These are phyloP conservation scores for Metschnikowia baotianmanensis DNA, from an alignment of 805 yeast genomes.

Conservation along the genomic window DNA sequence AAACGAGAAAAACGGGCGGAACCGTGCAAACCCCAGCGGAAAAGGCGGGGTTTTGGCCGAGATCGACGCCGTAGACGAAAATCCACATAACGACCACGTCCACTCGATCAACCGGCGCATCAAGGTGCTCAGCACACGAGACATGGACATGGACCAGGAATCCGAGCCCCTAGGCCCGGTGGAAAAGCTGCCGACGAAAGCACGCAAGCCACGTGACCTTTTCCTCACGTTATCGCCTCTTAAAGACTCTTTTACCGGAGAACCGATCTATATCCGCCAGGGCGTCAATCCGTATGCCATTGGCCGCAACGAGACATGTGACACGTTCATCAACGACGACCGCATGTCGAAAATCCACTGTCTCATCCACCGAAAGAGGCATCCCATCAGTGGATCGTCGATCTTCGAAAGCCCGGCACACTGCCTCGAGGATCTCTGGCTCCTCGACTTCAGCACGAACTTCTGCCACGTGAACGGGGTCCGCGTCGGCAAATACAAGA, in stretches of 20 bases:
- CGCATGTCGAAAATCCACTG: conserved; percentile 87
- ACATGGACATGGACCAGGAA: no score
- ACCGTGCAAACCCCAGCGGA: no score
- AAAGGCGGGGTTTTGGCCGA: no score
- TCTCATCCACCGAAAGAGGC: conserved; percentile 58
- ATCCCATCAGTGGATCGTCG: conserved; percentile 48
- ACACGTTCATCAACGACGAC: conserved; percentile 63
- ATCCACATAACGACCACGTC: neutral
- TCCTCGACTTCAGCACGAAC: conserved; percentile 76
- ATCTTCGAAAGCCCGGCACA: conserved; percentile 71
- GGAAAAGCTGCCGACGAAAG: neutral
- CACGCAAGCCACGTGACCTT: conserved; percentile 50
- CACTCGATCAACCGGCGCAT: neutral
- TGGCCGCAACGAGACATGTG: conserved; percentile 68
- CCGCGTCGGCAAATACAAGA: conserved; percentile 59
- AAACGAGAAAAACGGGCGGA: neutral
- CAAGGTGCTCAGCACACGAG: neutral
- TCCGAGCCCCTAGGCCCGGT: no score
- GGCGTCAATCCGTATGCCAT: conserved; percentile 65
- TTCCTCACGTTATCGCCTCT: conserved; percentile 60
- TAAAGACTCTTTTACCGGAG: conserved; percentile 42
- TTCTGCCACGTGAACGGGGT: conserved; percentile 68
- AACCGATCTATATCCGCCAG: conserved; percentile 59
- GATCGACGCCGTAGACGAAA: neutral
- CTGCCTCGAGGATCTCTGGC: conserved; percentile 73